Evolutionary conservation across 306 rosid genomes (phyloP).

Genomic region (Prunus davidiana): DNA sequence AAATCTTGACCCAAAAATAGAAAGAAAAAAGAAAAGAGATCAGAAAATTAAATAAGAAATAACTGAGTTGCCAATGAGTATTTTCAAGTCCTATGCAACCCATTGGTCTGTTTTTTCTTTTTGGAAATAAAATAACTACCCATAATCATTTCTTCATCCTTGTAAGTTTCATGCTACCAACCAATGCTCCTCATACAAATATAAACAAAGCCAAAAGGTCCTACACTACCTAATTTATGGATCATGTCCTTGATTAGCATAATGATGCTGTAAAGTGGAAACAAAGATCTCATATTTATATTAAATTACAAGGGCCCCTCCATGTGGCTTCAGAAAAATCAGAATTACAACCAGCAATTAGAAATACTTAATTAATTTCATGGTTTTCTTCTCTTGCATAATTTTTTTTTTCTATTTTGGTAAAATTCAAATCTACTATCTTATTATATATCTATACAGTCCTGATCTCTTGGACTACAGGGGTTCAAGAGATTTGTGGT

Average conservation of each 20-base stretch:
- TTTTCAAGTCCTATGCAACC: not conserved
- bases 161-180: not conserved
- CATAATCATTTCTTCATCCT: not conserved
- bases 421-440: too few species aligned
- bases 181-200: not conserved
- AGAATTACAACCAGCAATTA: not conserved
- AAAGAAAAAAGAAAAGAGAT: too few species aligned
- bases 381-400: not conserved
- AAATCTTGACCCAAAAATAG: too few species aligned
- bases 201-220: not conserved
- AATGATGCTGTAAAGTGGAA: not conserved
- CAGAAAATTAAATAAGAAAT: too few species aligned
- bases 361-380: not conserved
- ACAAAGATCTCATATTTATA: not conserved
- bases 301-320: not conserved
- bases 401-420: too few species aligned
- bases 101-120: not conserved
- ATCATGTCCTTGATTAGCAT: constrained; percentile 12
- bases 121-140: not conserved
- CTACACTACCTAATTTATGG: constrained; percentile 12
- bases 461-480: too few species aligned
- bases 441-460: too few species aligned
- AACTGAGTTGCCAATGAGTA: not conserved
- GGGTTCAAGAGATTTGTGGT: too few species aligned
- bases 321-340: not conserved